phyloP scores from a whole-genome alignment of 2,329 filamentous ascomycete genomes.

The Didymella glomerata region DNA sequence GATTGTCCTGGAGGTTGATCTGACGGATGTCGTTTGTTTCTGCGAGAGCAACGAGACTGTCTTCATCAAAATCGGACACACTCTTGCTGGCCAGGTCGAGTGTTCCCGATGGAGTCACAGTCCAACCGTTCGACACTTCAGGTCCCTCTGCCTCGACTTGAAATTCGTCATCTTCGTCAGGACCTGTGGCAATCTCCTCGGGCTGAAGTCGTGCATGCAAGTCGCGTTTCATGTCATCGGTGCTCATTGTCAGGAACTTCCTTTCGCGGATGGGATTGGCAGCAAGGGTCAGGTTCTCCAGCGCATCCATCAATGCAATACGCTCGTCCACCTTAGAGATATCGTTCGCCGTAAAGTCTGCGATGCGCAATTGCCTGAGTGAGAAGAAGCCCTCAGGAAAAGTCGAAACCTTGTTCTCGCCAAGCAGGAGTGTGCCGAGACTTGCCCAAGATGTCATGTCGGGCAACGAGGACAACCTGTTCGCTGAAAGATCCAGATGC shows the following conservation, averaged over 20 bases:
- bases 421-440: slow-evolving; percentile 76
- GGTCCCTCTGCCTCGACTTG: not conserved
- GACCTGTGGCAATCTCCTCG: slow-evolving; percentile 19
- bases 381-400: slow-evolving; percentile 79
- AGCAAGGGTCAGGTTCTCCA: slow-evolving; percentile 77
- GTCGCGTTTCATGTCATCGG: slow-evolving; percentile 80
- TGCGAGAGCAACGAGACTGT: slow-evolving; percentile 53
- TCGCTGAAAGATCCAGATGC: slow-evolving; percentile 79
- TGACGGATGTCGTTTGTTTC: slow-evolving; percentile 60
- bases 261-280: slow-evolving; percentile 93
- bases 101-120: slow-evolving; percentile 48
- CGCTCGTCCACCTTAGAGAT: slow-evolving; percentile 77
- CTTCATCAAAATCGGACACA: slow-evolving; percentile 51
- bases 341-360: slow-evolving; percentile 86
- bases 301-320: slow-evolving; percentile 79
- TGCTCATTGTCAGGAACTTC: slow-evolving; percentile 81
- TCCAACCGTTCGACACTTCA: slow-evolving; percentile 34
- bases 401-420: slow-evolving; percentile 79
- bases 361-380: slow-evolving; percentile 74
- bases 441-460: slow-evolving; percentile 76
- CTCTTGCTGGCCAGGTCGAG: slow-evolving; percentile 55
- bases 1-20: slow-evolving; percentile 79
- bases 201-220: slow-evolving; percentile 73
- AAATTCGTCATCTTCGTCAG: slow-evolving; percentile 7
- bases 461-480: slow-evolving; percentile 77